These are phyloP conservation scores for Gnetum montanum DNA, from an alignment of 75 land plant species.

Conservation along the genomic window DNA sequence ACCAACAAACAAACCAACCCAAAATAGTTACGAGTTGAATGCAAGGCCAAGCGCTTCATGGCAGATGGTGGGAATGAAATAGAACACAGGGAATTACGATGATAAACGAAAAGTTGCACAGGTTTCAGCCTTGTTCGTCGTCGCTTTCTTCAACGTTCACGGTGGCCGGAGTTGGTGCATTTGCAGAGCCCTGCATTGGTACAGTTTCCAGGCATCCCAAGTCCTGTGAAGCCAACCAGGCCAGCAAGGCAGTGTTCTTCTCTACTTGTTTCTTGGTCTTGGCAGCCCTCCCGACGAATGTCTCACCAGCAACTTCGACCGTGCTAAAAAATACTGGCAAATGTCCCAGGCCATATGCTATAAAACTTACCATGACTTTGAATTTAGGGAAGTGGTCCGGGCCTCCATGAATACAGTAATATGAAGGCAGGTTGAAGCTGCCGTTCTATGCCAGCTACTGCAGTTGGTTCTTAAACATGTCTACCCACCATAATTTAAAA, in stretches of 20 bases:
- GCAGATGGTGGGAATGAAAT: too few relatives aligned
- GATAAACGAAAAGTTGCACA: too few relatives aligned
- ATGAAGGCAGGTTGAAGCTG: slow-evolving; percentile 75
- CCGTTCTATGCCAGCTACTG: slow-evolving; percentile 80
- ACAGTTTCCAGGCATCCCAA: slow-evolving; percentile 16
- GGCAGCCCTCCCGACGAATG: slow-evolving; percentile 24
- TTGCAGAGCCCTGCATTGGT: too few relatives aligned
- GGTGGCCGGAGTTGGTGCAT: too few relatives aligned
- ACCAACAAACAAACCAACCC: too few relatives aligned
- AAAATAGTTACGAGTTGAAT: too few relatives aligned
- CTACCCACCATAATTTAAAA: too few relatives aligned
- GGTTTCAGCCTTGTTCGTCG: too few relatives aligned
- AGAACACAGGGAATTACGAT: neutral
- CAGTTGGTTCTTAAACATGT: too few relatives aligned
- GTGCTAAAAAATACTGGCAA: slow-evolving; percentile 17
- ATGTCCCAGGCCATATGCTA: slow-evolving; percentile 34
- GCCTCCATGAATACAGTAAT: slow-evolving; percentile 67
- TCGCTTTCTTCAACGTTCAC: too few relatives aligned
- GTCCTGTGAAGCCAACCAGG: slow-evolving; percentile 22
- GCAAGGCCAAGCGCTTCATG: neutral
- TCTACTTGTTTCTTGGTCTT: slow-evolving; percentile 42
- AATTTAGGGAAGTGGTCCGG: slow-evolving; percentile 81
- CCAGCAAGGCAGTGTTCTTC: slow-evolving; percentile 42
- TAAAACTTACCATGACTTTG: slow-evolving; percentile 56
- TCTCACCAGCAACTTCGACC: slow-evolving; percentile 35